Evolutionary conservation across 2,329 filamentous ascomycete genomes (phyloP), one percentile per base, ranked within the genome.

Genomic region (Fusarium veterinarium): DNA sequence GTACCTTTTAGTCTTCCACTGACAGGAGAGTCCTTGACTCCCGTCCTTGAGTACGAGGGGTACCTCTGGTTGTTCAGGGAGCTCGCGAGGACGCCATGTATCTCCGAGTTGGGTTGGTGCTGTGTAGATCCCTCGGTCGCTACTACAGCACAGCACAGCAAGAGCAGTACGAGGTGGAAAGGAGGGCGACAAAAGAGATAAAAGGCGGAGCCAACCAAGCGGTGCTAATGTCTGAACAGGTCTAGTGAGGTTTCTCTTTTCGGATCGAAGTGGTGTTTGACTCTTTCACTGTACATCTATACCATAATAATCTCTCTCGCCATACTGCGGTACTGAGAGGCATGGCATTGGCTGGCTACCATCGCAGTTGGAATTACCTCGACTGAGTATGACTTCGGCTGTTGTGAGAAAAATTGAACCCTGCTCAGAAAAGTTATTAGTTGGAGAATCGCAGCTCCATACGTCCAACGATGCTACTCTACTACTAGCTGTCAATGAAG

Each of bases 111-210:
- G 25, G 53, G 71, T 64, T 30, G 45, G 61, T 70, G n/a, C 60
- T 55, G 40, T 67, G 66, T 69, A 69, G 66, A 63, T 71, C 70
- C 55, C 57, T 73, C 53, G 60, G 69, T 69, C 65, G 41, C 69
- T 70, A 66, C 64, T 23, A 63, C 62, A 49, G 11, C n/a, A 37
- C 35, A 49, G 40, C 33, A 52, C 20, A 53, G 46, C 42, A 46
- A 67, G 52, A 49, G 38, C 42, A 41, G 59, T 68, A 72, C 64
- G 44, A 60, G 42, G 48, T 58, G 67, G 64, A 71, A 74, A 74
- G 71, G 71, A 74, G 71, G 71, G 71, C 55, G 62, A 74, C 67
- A 59, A 67, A 70, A 71, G 67, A 60, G 71, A 73, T 68, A 73
- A 73, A 69, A 71, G 71, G 71, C 71, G 71, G 71, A 73, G 71